phyloP scores from a whole-genome alignment of 306 rosid genomes.

The Rosa multiflora region DNA sequence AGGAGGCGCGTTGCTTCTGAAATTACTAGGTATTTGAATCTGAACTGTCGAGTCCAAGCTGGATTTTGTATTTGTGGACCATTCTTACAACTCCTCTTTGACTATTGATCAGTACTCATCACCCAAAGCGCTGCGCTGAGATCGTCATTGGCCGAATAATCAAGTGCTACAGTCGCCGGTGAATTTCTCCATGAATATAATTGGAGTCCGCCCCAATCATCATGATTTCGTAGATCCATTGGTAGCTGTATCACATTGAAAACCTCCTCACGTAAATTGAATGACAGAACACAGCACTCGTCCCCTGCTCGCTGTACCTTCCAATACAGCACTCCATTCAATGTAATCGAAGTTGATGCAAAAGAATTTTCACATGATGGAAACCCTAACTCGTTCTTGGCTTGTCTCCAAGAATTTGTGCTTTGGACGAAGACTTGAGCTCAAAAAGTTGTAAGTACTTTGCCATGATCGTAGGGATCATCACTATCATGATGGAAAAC shows the following conservation, averaged over 20 bases:
- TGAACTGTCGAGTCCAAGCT: neutral
- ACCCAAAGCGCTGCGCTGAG: neutral
- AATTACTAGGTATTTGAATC: neutral
- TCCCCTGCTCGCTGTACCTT: neutral
- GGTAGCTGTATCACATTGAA: neutral
- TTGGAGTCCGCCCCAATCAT: neutral
- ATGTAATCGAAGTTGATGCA: neutral
- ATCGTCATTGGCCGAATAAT: neutral
- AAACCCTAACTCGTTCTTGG: neutral
- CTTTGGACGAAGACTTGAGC: conserved; percentile 2
- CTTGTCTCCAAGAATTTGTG: conserved; percentile 6
- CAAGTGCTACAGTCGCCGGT: neutral
- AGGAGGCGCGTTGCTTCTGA: no score
- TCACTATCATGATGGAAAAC: neutral
- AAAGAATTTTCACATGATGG: neutral
- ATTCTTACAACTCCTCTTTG: neutral
- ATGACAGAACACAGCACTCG: neutral
- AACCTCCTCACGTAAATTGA: neutral
- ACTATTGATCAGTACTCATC: neutral
- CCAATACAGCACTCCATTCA: conserved; percentile 1
- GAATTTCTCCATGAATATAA: neutral
- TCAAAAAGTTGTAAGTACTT: neutral
- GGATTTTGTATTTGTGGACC: neutral
- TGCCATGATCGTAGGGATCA: neutral
- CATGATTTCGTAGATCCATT: neutral